phyloP scores from a whole-genome alignment of 2,329 filamentous ascomycete species.

The Aspergillus fructus region DNA sequence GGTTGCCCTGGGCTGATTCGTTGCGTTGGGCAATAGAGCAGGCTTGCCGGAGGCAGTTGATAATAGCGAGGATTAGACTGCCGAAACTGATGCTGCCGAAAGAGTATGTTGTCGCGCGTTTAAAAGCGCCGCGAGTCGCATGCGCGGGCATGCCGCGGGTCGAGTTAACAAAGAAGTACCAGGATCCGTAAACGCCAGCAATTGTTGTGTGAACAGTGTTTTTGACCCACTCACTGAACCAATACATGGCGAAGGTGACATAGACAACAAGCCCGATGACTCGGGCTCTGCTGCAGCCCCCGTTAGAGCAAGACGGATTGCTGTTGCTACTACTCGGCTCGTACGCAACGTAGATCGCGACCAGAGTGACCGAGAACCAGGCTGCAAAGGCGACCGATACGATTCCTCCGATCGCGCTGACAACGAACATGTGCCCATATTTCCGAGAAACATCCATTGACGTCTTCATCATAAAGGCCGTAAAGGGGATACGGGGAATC shows the following conservation, averaged over 20 bases:
- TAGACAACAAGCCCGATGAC: conserved; percentile 85
- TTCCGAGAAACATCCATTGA: conserved; percentile 80
- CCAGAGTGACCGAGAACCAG: conserved; percentile 83
- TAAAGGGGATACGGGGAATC: conserved; percentile 89
- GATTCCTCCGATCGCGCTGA: conserved; percentile 80
- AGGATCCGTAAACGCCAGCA: conserved; percentile 84
- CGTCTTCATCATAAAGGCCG: conserved; percentile 83
- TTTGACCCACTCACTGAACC: conserved; percentile 91
- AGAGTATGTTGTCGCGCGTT: conserved; percentile 80
- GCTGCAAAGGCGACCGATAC: conserved; percentile 73
- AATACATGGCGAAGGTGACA: conserved; percentile 88
- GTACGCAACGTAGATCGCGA: conserved; percentile 82
- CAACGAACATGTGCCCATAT: conserved; percentile 81
- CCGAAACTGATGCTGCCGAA: conserved; percentile 90
- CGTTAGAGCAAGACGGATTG: conserved; percentile 57
- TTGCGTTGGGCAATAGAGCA: conserved; percentile 74
- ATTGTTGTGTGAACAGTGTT: conserved; percentile 88
- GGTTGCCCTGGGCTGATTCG: conserved; percentile 65
- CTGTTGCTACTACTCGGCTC: conserved; percentile 54
- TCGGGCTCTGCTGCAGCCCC: conserved; percentile 68
- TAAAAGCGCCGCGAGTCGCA: conserved; percentile 79
- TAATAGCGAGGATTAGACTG: conserved; percentile 79
- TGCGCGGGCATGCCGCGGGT: conserved; percentile 68
- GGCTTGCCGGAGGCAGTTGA: conserved; percentile 79
- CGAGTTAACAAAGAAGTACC: conserved; percentile 76